Base-by-base conservation (phyloP, 2,329 filamentous ascomycete genomes). In the Ceratocystis destructans region DNA sequence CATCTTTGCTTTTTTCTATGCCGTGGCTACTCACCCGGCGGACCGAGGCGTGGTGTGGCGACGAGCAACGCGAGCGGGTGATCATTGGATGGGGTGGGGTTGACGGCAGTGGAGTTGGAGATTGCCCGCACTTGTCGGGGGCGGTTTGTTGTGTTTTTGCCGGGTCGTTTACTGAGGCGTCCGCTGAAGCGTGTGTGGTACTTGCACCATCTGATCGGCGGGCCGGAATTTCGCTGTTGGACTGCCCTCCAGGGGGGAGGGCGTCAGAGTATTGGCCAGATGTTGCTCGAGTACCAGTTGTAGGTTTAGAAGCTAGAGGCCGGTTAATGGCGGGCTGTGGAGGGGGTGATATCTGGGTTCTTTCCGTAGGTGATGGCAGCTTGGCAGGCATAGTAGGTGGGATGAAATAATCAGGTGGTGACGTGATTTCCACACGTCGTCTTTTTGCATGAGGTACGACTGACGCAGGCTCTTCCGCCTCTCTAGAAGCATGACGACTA, bases 11-110 rank as follows among this genome's bases (percentile, higher is more conserved):
- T 25, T 50, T 63, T 46, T 48, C 44, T 20, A 17, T 20, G 61
- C 61, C 12, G 8, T 50, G 28, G 10, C 22, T 12, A 8, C 22
- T 8, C 20, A 7, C 33, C 25, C 44, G 22, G 3, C 25, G 20
- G n/a, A 45, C 17, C 4, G 25, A 33, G 28, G 31, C 17, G 44
- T 63, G 61, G n/a, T 63, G 41, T 5, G 61, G 61, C 31, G 45
- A 63, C 7, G 61, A 63, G 20, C 61, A 63, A 15, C 61, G 61
- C 4, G 61, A 63, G 5, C 61, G 44, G 8, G 61, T 63, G 44
- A 63, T 45, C 61, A 63, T 63, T n/a, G 61, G 61, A 28, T 63
- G 61, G 17, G 61, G 61, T 4, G 61, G 22, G 25, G 20, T 63
- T 12, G 41, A 4, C 4, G 31, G n/a, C 10, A 3, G 15, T 12